Evolutionary conservation across 2,329 filamentous ascomycete species (phyloP).

Genomic region (Alternaria brassicicola): DNA sequence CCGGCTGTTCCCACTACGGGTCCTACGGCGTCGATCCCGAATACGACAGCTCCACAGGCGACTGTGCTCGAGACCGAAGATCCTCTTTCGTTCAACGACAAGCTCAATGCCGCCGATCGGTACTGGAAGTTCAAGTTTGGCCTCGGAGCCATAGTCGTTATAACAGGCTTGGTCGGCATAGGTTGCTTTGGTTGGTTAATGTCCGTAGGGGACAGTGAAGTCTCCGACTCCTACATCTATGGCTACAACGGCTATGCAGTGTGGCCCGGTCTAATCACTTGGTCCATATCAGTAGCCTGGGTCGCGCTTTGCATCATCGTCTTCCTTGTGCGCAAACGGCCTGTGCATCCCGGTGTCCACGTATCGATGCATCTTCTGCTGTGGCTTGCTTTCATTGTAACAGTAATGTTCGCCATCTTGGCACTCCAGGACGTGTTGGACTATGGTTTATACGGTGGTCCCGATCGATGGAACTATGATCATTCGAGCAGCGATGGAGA

Average conservation of each 20-base stretch:
- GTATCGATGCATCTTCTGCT: slow-evolving; percentile 47
- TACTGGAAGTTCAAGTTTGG: slow-evolving; percentile 43
- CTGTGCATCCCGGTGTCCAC: slow-evolving; percentile 43
- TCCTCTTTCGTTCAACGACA: slow-evolving; percentile 25
- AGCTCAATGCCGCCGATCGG: slow-evolving; percentile 36
- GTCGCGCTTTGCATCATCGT: slow-evolving; percentile 33
- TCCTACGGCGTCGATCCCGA: slow-evolving; percentile 2
- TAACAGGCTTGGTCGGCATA: slow-evolving; percentile 40
- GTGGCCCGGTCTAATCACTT: slow-evolving; percentile 39
- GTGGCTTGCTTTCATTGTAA: slow-evolving; percentile 43
- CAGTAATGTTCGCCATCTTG: slow-evolving; percentile 33
- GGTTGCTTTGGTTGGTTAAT: slow-evolving; percentile 39
- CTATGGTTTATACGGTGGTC: slow-evolving; percentile 30
- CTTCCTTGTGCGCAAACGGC: slow-evolving; percentile 33
- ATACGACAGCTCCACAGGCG: slow-evolving; percentile 1
- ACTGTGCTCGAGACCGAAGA: slow-evolving; percentile 13
- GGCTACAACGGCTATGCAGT: slow-evolving; percentile 19
- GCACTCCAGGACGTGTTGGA: slow-evolving; percentile 17
- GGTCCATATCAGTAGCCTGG: slow-evolving; percentile 40
- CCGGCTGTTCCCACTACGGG: slow-evolving; percentile 2
- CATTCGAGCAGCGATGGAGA: slow-evolving; percentile 19
- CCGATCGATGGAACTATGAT: slow-evolving; percentile 9
- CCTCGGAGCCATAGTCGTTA: slow-evolving; percentile 27
- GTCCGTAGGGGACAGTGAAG: not conserved
- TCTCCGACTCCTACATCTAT: slow-evolving; percentile 12